Conservation (phyloP, 1,284 basidiomycete species). For the Phellopilus nigrolimitatus region DNA sequence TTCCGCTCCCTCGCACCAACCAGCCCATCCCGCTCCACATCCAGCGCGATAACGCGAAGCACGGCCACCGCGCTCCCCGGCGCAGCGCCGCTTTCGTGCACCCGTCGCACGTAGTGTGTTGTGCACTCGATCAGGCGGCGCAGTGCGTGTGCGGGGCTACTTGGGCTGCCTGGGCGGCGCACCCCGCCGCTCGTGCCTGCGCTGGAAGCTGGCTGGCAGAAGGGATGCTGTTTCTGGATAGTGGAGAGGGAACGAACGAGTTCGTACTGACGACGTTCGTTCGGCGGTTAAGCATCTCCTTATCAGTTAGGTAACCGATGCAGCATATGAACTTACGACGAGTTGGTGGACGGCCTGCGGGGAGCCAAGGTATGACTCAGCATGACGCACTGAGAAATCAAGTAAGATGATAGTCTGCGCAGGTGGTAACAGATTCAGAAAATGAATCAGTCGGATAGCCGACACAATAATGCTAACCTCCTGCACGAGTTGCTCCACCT, state of each 20-base stretch:
- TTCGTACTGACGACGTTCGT: too few species aligned
- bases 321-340: conserved; percentile 43
- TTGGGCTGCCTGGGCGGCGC: conserved; percentile 23
- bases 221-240: conserved; percentile 41
- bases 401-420: conserved; percentile 45
- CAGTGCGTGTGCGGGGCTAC: conserved; percentile 35
- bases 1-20: conserved; percentile 34
- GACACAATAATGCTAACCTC: conserved; percentile 37
- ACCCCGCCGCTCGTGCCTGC: conserved; percentile 22
- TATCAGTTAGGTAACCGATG: too few species aligned
- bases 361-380: conserved; percentile 47
- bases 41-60: conserved; percentile 46
- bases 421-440: background rate
- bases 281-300: background rate
- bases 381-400: conserved; percentile 43
- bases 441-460: background rate
- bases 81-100: conserved; percentile 34
- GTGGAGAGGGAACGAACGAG: conserved; percentile 48
- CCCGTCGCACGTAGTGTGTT: conserved; percentile 49
- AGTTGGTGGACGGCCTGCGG: conserved; percentile 52
- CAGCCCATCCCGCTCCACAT: conserved; percentile 58
- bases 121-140: conserved; percentile 39
- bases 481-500: conserved; percentile 44
- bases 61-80: conserved; percentile 45
- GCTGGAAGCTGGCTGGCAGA: conserved; percentile 39